phyloP scores from a whole-genome alignment of 2,329 filamentous ascomycete genomes.

The Fusarium algeriense region DNA sequence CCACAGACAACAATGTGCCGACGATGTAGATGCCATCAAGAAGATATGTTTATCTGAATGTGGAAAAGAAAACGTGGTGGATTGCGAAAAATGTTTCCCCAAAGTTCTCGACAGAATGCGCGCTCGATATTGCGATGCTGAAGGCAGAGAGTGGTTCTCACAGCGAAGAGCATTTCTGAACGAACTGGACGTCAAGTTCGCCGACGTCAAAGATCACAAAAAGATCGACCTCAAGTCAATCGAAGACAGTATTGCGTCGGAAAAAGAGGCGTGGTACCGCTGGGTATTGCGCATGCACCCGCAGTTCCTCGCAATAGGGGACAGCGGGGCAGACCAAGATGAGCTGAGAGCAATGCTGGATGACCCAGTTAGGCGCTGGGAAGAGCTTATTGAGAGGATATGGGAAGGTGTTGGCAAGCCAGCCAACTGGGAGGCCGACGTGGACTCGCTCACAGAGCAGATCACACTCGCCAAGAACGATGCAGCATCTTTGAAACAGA shows the following conservation, averaged over 20 bases:
- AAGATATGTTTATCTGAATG: constrained; percentile 58
- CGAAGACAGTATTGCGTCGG: constrained; percentile 63
- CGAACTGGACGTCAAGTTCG: constrained; percentile 63
- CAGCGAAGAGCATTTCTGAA: constrained; percentile 61
- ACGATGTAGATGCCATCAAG: constrained; percentile 59
- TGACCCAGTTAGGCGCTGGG: constrained; percentile 53
- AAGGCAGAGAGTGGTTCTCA: constrained; percentile 64
- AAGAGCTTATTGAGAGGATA: constrained; percentile 54
- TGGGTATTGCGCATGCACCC: constrained; percentile 57
- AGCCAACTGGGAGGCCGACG: constrained; percentile 48
- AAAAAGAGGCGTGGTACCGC: constrained; percentile 67
- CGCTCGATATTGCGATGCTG: constrained; percentile 51
- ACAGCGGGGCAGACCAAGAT: constrained; percentile 47
- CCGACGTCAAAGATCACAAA: constrained; percentile 59
- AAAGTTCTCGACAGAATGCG: constrained; percentile 61
- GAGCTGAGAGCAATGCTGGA: constrained; percentile 53
- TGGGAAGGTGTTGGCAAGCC: constrained; percentile 54
- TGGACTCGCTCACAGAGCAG: constrained; percentile 52
- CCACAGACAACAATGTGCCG: constrained; percentile 53
- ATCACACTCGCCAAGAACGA: constrained; percentile 51
- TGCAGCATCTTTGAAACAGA: constrained; percentile 51
- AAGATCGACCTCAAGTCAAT: constrained; percentile 59
- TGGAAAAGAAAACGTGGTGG: constrained; percentile 56
- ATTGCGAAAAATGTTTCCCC: constrained; percentile 63
- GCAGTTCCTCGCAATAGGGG: constrained; percentile 53